Evolutionary conservation across 2,329 filamentous ascomycete species (phyloP), one percentile per base, ranked within the genome.

Genomic region (Penicillium sp.): DNA sequence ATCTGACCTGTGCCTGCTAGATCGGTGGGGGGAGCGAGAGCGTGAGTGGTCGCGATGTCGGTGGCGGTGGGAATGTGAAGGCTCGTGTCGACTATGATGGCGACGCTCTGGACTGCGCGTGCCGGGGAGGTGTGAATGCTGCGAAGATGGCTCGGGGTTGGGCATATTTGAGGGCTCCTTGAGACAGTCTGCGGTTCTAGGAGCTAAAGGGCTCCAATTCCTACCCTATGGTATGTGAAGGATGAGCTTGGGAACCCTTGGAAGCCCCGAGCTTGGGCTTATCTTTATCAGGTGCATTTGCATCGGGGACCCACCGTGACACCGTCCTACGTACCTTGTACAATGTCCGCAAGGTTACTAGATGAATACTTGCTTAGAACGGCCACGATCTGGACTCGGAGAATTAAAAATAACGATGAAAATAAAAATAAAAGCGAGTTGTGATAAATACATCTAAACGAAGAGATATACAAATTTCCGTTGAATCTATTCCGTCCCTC

Each of bases 21-120:
- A 59, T 60, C 63, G 58, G 43, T 72, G 64, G 48, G 74, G 72
- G 33, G 74, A 77, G 48, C 66, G 67, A 24, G 75, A 74, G 51
- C 69, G 70, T 44, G 71, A 67, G 54, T 65, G 65, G 28, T 62
- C 48, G 42, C 54, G 51, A 34, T 54, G 49, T 44, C 60, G 60
- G 54, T 65, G 63, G 45, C 61, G 58, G 18, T 65, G 63, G 18
- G 62, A 63, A 48, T 57, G 55, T 3, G 56, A 54, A 51, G 51
- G 56, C 40, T 53, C 44, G 48, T 55, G 57, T n/a, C 55, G 58
- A 45, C 59, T 64, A 26, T 55, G 56, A 51, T 59, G 62, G n/a
- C 46, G 56, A 21, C 40, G 55, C 8, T 59, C 60, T 42, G 58
- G 37, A 10, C 43, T 56, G 13, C 21, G 54, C 3, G 50, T 40